These are phyloP conservation scores for Kalanchoe fedtschenkoi DNA, from an alignment of 164 flowering plant genomes.

Conservation along the genomic window DNA sequence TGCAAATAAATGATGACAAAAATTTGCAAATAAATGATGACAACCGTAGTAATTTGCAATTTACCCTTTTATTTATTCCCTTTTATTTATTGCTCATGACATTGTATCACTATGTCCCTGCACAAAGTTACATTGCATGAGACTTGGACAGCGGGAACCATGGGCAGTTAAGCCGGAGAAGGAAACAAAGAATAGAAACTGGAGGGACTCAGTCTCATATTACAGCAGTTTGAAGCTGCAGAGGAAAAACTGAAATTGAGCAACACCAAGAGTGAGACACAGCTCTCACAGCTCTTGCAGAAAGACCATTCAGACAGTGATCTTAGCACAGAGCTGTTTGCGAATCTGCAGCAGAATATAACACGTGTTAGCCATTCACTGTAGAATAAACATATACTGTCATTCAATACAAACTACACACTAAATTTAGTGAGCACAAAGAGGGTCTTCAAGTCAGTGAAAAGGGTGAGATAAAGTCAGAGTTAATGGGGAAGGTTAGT, in stretches of 20 bases:
- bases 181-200: background rate
- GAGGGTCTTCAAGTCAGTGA: background rate
- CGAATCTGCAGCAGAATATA: background rate
- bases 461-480: background rate
- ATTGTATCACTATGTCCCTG: too few species aligned
- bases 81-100: too few species aligned
- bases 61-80: too few species aligned
- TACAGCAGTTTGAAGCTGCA: background rate
- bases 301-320: background rate
- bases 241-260: background rate
- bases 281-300: background rate
- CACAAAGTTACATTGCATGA: background rate
- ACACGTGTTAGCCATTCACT: background rate
- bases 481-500: too few species aligned
- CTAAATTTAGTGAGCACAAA: background rate
- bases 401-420: background rate
- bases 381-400: background rate
- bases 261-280: background rate
- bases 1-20: too few species aligned
- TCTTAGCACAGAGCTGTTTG: conserved; percentile 4
- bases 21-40: too few species aligned
- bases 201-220: background rate
- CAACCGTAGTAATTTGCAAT: too few species aligned
- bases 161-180: too few species aligned
- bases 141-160: too few species aligned